Conservation (phyloP, 2,329 filamentous ascomycete species). For the Hirsutella minnesotensis region DNA sequence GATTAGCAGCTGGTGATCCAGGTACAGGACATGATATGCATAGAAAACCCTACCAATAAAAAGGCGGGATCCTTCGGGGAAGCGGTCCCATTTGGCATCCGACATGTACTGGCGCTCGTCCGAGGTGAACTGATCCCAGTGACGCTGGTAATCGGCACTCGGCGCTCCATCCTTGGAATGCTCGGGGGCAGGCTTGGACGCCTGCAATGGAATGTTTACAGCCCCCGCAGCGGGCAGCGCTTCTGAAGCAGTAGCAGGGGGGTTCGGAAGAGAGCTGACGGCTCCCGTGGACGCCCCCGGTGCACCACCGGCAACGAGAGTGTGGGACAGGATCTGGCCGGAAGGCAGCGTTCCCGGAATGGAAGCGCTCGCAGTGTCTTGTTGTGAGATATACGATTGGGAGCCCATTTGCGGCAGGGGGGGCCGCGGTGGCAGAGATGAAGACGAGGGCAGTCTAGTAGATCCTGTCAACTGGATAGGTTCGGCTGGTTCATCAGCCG, state of each 20-base stretch:
- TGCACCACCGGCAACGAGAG: slow-evolving; percentile 19
- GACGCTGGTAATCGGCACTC: slow-evolving; percentile 44
- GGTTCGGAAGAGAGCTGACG: slow-evolving; percentile 17
- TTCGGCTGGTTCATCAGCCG: slow-evolving; percentile 13
- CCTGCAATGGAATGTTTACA: slow-evolving; percentile 19
- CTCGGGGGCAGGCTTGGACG: slow-evolving; percentile 14
- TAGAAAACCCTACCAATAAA: slow-evolving; percentile 57
- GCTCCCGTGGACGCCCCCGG: slow-evolving; percentile 19
- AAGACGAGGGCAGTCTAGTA: slow-evolving; percentile 22
- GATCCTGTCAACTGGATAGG: slow-evolving; percentile 17
- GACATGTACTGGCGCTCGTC: slow-evolving; percentile 66
- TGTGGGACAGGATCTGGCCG: slow-evolving; percentile 19
- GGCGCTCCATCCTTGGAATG: slow-evolving; percentile 17
- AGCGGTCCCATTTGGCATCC: slow-evolving; percentile 71
- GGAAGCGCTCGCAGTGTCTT: slow-evolving; percentile 19
- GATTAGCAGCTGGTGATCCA: slow-evolving; percentile 10
- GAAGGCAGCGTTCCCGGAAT: slow-evolving; percentile 15
- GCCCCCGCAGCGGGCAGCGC: slow-evolving; percentile 13
- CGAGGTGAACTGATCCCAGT: slow-evolving; percentile 60
- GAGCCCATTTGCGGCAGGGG: slow-evolving; percentile 25
- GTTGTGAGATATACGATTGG: slow-evolving; percentile 25
- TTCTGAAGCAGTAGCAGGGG: slow-evolving; percentile 10
- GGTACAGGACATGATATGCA: slow-evolving; percentile 10
- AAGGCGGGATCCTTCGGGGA: slow-evolving; percentile 63
- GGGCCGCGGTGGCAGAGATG: slow-evolving; percentile 36